Base-by-base conservation (phyloP, 2,329 filamentous ascomycete genomes). In the Rhytidhysteron rufulum region DNA sequence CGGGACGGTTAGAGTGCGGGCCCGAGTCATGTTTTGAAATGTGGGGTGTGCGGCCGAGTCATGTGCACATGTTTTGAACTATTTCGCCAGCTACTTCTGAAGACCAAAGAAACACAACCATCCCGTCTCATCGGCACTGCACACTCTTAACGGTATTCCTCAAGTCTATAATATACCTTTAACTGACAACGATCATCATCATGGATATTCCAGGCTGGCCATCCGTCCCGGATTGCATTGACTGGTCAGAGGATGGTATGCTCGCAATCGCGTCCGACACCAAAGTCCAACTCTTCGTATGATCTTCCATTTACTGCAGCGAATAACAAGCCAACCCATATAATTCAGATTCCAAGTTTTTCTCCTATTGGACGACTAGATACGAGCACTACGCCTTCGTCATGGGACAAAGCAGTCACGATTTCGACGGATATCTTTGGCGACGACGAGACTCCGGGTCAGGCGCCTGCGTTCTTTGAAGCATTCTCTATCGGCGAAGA, bases 401-500 rank as follows among this genome's bases (percentile, higher is more conserved):
- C 33, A 43, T 62, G 57, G 66, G 56, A 66, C 25, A 58, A n/a
- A n/a, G n/a, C 59, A 21, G 50, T 67, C 16, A 51, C 62, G 20
- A 59, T 82, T 40, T 67, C 67, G 31, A 69, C 68, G 39, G 78
- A 77, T 47, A 54, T 68, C 39, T 82, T 81, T 55, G 74, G 72
- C 2, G 53, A 62, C 9, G 57, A 64, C 5, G 79, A 82, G 52
- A 43, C 71, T 2, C 66, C 69, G 4, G 46, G 63, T 16, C 68
- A 71, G 37, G 57, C 70, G 9, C 71, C 75, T 8, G 66, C 72
- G 13, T 63, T 68, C 10, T 66, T 72, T 21, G 51, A 65, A 11
- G 60, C 68, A 15, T 78, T 75, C 51, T 81, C 78, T 0, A 53
- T 81, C 18, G 79, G 77, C 2, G 76, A 79, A 46, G 79, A 83